phyloP scores from a whole-genome alignment of 352 stramenopile species.

The Thalassiosira allenii region DNA sequence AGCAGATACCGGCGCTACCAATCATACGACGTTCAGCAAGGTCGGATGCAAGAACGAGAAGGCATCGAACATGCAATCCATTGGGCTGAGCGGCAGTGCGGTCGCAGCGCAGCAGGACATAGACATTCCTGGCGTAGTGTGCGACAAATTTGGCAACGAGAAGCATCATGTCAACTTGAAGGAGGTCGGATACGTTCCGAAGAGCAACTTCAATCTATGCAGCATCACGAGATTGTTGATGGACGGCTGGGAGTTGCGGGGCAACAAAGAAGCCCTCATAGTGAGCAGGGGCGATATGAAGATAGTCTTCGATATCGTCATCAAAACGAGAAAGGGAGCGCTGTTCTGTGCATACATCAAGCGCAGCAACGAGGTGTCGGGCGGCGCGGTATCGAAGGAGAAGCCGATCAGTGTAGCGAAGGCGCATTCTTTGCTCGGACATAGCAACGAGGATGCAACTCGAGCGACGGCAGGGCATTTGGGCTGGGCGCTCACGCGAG shows the following conservation, averaged over 20 bases:
- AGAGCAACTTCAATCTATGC: constrained; percentile 21
- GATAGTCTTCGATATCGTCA: constrained; percentile 46
- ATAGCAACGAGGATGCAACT: constrained; percentile 26
- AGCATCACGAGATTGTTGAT: constrained; percentile 16
- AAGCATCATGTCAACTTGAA: not conserved
- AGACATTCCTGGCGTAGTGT: not conserved
- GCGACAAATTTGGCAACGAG: constrained; percentile 18
- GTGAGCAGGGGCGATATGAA: constrained; percentile 12
- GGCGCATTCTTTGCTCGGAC: constrained; percentile 38
- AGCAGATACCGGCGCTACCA: constrained; percentile 29
- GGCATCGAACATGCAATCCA: not conserved
- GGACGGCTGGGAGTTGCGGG: constrained; percentile 25
- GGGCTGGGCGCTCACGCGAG: constrained; percentile 9
- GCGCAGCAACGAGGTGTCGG: not conserved
- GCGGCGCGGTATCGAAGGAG: not conserved
- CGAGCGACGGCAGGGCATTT: constrained; percentile 13
- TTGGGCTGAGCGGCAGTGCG: not conserved
- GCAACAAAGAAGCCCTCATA: constrained; percentile 26
- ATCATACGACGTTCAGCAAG: constrained; percentile 8
- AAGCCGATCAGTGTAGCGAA: not conserved
- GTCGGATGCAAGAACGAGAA: not conserved
- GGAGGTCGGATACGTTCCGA: not conserved
- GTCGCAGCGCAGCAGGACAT: not conserved
- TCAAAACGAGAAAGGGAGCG: constrained; percentile 32
- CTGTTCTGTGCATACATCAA: constrained; percentile 39